A percentile compares a stretch with the other conserved stretches of the same genome.
Conservation (phyloP, 2,329 filamentous ascomycete genomes). For the Blastomyces gilchristii region DNA sequence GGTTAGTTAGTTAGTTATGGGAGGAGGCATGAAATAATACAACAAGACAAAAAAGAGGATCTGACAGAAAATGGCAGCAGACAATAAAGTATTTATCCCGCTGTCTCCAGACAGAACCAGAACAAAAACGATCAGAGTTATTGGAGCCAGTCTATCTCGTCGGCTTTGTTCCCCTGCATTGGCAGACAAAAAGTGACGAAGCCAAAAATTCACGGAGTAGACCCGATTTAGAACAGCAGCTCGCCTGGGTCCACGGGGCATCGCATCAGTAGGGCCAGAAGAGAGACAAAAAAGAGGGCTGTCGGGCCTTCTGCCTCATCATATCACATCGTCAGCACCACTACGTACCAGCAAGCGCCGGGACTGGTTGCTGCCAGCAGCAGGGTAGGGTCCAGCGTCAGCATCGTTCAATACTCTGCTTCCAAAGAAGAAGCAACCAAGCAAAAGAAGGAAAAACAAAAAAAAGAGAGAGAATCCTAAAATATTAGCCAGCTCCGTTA, state of each 20-base stretch:
- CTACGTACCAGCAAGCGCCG: neutral
- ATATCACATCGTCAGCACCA: slow-evolving; percentile 2
- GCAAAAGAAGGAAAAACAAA: neutral
- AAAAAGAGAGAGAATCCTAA: neutral
- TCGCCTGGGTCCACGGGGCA: slow-evolving; percentile 14
- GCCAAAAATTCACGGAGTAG: neutral
- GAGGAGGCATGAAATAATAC: neutral
- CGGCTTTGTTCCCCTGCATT: neutral
- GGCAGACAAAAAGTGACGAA: neutral
- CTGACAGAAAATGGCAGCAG: neutral
- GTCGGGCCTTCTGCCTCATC: neutral
- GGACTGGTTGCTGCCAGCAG: neutral
- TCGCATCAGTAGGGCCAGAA: slow-evolving; percentile 6
- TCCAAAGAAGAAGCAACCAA: neutral
- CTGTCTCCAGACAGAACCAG: slow-evolving; percentile 2
- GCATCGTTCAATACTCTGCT: neutral
- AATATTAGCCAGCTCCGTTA: neutral
- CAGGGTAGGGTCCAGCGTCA: neutral
- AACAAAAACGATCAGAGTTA: slow-evolving; percentile 7
- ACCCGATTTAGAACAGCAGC: neutral
- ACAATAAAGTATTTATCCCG: slow-evolving; percentile 7
- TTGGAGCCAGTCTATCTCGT: neutral
- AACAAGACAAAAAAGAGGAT: neutral
- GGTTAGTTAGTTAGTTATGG: neutral
- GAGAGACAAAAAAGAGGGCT: neutral